Percentiles rank a stretch among this genome's conserved stretches.
Conservation (phyloP, 495 filamentous ascomycete genomes). For the Pseudomonodictys pantanalensis region DNA sequence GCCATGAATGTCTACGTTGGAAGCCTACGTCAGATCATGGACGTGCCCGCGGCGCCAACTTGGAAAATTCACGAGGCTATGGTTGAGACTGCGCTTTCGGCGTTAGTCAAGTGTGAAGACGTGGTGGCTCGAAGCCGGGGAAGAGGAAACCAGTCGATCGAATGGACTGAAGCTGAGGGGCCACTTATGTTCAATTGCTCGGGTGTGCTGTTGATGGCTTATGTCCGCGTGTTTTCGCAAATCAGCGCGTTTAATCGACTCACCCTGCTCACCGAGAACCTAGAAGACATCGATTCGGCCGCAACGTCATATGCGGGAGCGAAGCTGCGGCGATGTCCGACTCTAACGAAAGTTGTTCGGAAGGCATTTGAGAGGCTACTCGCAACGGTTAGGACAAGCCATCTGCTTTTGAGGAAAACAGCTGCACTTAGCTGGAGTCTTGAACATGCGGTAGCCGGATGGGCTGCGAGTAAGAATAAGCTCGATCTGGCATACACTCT, state of each 20-base stretch:
- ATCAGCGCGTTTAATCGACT: constrained; percentile 10
- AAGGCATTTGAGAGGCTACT: constrained; percentile 16
- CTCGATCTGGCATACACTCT: neutral
- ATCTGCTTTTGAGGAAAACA: constrained; percentile 18
- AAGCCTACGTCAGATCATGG: constrained; percentile 7
- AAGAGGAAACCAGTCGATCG: neutral
- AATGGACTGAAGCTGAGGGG: constrained; percentile 7
- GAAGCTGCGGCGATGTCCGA: neutral
- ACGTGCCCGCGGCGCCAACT: neutral
- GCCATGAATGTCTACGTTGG: constrained; percentile 22
- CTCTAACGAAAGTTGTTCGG: constrained; percentile 4
- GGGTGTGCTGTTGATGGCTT: constrained; percentile 20
- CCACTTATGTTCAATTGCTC: constrained; percentile 27
- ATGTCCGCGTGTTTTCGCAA: constrained; percentile 9
- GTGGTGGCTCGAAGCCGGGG: neutral
- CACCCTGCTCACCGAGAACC: constrained; percentile 12
- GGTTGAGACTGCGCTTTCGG: constrained; percentile 1
- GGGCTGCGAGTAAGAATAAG: constrained; percentile 12
- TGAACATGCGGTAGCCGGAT: constrained; percentile 21
- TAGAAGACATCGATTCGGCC: neutral
- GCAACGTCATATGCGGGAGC: constrained; percentile 1
- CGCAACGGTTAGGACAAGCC: constrained; percentile 6
- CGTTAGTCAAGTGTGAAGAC: constrained; percentile 8
- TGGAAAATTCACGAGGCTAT: neutral
- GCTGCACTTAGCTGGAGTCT: constrained; percentile 27